Base-by-base conservation (phyloP, 108 stramenopile species). In the Thalassiosira profunda region DNA sequence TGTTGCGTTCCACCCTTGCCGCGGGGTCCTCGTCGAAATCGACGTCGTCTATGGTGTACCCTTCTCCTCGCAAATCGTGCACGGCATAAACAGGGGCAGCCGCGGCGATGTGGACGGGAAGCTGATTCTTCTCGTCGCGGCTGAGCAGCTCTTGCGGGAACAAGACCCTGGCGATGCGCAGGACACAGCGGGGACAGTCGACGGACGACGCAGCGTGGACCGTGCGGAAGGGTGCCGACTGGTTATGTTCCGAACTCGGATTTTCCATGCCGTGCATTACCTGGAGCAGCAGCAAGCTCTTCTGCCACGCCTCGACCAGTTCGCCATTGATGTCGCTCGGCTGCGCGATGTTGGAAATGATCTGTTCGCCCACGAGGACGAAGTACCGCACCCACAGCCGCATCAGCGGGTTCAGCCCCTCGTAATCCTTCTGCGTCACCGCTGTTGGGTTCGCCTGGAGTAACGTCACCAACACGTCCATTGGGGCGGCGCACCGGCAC, bases 401-500 rank as follows among this genome's bases (percentile, higher is more conserved):
- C 45, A 82, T 49, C 23, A 88, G 18, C 5, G 86, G 86, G 8
- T 84, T 88, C 31, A 85, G 40, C 12, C 86, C 86, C 60, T 88
- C 84, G 21, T 78, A 81, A 53, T 88, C 86, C 18, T 79, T 78
- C 55, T 82, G 76, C 24, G 55, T 34, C 6, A 88, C 84, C 4
- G 72, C 70, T 21, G 35, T 33, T 26, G 86, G 86, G 45, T 88
- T 78, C 9, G 80, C 70, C 38, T 58, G 66, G 33, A 88, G 26
- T 34, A 88, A 53, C 17, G 74, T 57, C 33, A 58, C 30, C 36
- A 88, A 40, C 1, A 85, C 84, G 51, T 85, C 74, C 33, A 80
- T 83, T n/a, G 86, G 82, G 30, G 86, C 86, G n/a, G 75, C 82
- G 47, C 81, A 85, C 33, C 86, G 78, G 56, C 86, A 88, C 2